A percentile compares a stretch with the other conserved stretches of the same genome.
Conservation (phyloP, 805 yeast species). For the Zygosaccharomyces gambellarensis region DNA sequence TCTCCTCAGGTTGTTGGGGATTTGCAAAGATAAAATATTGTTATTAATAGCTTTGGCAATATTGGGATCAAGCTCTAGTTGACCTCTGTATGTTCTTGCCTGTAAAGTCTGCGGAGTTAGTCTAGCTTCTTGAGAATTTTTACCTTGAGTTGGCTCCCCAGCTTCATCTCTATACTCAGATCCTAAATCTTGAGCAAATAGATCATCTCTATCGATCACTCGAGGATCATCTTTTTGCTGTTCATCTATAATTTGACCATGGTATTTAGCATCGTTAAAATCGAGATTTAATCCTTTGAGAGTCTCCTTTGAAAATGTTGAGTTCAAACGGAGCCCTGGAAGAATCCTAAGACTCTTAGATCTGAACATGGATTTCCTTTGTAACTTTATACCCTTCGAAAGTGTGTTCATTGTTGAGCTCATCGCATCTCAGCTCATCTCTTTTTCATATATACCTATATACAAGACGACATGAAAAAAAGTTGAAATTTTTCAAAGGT, state of each 20-base stretch:
- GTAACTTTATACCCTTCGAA: neutral
- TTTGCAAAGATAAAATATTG: slow-evolving; percentile 53
- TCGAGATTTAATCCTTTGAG: slow-evolving; percentile 5
- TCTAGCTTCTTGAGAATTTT: slow-evolving; percentile 36
- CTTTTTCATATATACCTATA: neutral
- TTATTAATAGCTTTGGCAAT: slow-evolving; percentile 58
- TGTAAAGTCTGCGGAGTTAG: slow-evolving; percentile 51
- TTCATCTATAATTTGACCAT: slow-evolving; percentile 15
- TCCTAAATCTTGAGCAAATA: slow-evolving; percentile 29
- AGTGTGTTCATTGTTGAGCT: neutral
- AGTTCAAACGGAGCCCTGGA: slow-evolving; percentile 2
- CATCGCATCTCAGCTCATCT: slow-evolving; percentile 9
- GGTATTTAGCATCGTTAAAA: neutral
- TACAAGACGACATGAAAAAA: neutral
- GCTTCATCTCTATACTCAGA: slow-evolving; percentile 30
- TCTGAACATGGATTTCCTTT: slow-evolving; percentile 7
- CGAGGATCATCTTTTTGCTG: neutral
- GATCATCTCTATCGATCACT: slow-evolving; percentile 38
- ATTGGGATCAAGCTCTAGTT: slow-evolving; percentile 50
- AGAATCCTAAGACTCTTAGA: slow-evolving; percentile 1
- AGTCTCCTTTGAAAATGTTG: slow-evolving; percentile 5
- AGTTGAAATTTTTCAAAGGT: slow-evolving; percentile 12
- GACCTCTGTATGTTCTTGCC: slow-evolving; percentile 49
- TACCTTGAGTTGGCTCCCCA: slow-evolving; percentile 17
- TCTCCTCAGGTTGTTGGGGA: slow-evolving; percentile 60